Base-by-base conservation (phyloP, 2,329 filamentous ascomycete species). In the Aspergillus novofumigatus region DNA sequence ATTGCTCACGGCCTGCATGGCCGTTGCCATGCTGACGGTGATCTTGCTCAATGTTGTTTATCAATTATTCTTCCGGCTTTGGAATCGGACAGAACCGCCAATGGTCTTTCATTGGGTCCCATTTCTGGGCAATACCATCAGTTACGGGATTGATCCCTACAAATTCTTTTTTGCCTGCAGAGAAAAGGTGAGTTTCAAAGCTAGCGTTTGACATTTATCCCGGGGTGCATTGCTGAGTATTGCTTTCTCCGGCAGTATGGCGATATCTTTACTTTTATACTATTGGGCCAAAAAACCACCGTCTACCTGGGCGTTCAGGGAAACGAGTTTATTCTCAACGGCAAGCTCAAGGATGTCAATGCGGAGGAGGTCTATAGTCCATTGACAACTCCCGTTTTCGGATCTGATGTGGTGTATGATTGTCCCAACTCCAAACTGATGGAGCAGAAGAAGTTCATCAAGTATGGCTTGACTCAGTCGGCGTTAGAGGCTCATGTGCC, bases 311-410 rank as follows among this genome's bases (percentile, higher is more conserved):
- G 92, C 38, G 85, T 87, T 10, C 82, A 87, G 61, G 92, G 92
- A 63, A 96, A 95, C 75, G 91, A 96, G 63, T 96, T 96, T 73
- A 92, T 96, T 65, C 82, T 96, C 64, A 96, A 96, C 73, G 92
- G 90, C 67, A 96, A 95, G 78, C 81, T 91, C 68, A 91, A 89
- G 78, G 91, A 96, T 69, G 88, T 96, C 67, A 92, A 89, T 71
- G 92, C 92, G 25, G 92, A 96, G 77, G 91, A 96, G 69, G 88
- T 96, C 63, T 96, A 96, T 76, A 86, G 84, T 57, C 87, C 89
- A 52, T 81, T 96, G 54, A 85, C 81, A 20, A 86, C 82, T 1
- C 85, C 85, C 6, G 83, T 87, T 4, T 96, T 96, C 70, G 91
- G 91, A 62, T 86, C 86, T 62, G 90, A 92, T 73, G 90, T 95